Evolutionary conservation across 768 basidiomycete genomes (phyloP).

Genomic region (Boletus sensibilis): DNA sequence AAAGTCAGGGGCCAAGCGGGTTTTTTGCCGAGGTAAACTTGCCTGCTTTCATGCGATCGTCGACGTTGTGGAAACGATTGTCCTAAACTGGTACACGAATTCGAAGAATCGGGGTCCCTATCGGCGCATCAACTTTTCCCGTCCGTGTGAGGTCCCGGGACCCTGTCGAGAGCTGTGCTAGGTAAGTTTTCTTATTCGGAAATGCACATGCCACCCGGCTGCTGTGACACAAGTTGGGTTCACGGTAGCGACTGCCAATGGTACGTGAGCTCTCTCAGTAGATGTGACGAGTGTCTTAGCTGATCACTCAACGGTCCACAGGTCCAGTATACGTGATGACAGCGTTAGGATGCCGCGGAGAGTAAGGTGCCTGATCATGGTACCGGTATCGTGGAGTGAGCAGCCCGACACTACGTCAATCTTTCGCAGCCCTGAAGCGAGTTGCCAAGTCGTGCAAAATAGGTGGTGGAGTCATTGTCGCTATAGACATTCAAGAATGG

Average conservation of each 20-base stretch:
- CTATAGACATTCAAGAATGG: slow-evolving; percentile 8
- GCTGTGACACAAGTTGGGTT: neutral
- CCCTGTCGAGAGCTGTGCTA: neutral
- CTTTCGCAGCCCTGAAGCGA: slow-evolving; percentile 21
- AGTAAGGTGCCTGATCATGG: slow-evolving; percentile 13
- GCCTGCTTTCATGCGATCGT: neutral
- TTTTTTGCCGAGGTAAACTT: neutral
- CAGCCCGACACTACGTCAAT: slow-evolving; percentile 15
- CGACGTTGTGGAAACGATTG: slow-evolving; percentile 2
- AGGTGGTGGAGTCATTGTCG: slow-evolving; percentile 5
- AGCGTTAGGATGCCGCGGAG: slow-evolving; percentile 20
- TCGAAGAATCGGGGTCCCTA: neutral
- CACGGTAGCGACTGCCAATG: neutral
- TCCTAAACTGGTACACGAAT: neutral
- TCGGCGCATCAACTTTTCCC: neutral
- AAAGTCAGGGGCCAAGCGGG: neutral
- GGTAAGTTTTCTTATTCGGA: neutral
- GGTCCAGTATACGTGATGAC: slow-evolving; percentile 11
- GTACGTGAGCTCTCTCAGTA: neutral
- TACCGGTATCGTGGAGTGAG: slow-evolving; percentile 30
- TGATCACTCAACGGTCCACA: slow-evolving; percentile 2
- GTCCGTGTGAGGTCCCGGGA: neutral
- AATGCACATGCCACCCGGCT: neutral
- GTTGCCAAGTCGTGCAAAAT: slow-evolving; percentile 1
- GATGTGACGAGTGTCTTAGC: neutral